These are phyloP conservation scores for Lecanoromycetidae sp. DNA, from an alignment of 2,329 filamentous ascomycete species.

Conservation along the genomic window DNA sequence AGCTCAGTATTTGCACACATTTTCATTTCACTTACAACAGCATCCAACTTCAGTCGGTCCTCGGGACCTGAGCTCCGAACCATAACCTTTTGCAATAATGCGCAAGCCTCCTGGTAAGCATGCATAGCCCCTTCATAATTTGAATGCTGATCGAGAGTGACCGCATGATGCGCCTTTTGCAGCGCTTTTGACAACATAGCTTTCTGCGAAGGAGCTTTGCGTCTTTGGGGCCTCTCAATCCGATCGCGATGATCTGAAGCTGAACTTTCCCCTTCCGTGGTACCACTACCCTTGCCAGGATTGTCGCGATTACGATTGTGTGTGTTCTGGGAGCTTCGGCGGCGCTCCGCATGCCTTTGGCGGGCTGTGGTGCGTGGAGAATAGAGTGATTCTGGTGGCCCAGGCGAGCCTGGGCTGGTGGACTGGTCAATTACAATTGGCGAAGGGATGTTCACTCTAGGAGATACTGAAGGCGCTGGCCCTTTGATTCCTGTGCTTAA, in stretches of 20 bases:
- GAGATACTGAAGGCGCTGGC: conserved; percentile 4
- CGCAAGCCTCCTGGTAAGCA: conserved; percentile 84
- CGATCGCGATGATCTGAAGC: conserved; percentile 22
- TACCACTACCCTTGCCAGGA: conserved; percentile 17
- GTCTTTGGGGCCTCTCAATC: conserved; percentile 24
- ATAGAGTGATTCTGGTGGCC: conserved; percentile 14
- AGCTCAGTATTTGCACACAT: not conserved
- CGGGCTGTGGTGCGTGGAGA: conserved; percentile 16
- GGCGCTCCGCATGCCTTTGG: conserved; percentile 7
- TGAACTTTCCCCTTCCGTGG: conserved; percentile 22
- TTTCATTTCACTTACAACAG: conserved; percentile 60
- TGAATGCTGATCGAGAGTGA: conserved; percentile 88
- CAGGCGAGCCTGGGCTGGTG: conserved; percentile 2
- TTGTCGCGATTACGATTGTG: conserved; percentile 18
- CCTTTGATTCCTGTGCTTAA: conserved; percentile 2
- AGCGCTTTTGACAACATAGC: conserved; percentile 92
- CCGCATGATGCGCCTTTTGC: conserved; percentile 90
- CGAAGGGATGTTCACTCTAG: conserved; percentile 4
- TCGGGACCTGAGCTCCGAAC: conserved; percentile 71
- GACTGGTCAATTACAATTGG: conserved; percentile 1
- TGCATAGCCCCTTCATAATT: conserved; percentile 86
- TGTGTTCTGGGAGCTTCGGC: conserved; percentile 11
- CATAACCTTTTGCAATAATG: conserved; percentile 77
- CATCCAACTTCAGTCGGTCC: conserved; percentile 79
- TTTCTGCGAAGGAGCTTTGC: conserved; percentile 61